These are phyloP conservation scores for Secale cereale DNA, from an alignment of 176 grass and related monocot genomes.

Conservation along the genomic window DNA sequence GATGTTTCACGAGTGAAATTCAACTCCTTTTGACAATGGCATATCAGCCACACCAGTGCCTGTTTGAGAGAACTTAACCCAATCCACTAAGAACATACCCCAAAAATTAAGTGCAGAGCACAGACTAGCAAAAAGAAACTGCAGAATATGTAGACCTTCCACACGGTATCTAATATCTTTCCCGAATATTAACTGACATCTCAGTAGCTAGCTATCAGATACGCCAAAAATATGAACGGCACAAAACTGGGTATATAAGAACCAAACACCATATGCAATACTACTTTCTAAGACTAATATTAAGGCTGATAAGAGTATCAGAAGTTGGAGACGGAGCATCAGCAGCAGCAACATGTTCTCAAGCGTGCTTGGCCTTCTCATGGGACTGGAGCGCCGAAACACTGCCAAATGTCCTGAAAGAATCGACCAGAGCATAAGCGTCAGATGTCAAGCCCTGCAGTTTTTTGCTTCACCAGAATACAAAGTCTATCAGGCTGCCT, in stretches of 20 bases:
- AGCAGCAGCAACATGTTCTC: background rate
- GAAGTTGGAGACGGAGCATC: background rate
- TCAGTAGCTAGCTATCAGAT: background rate
- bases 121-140: background rate
- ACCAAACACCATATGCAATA: background rate
- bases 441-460: background rate
- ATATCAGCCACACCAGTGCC: no score
- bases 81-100: no score
- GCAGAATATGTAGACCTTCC: background rate
- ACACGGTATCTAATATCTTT: background rate
- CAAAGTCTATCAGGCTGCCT: background rate
- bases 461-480: background rate
- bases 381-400: background rate
- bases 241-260: background rate
- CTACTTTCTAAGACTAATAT: background rate
- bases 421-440: background rate
- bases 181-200: background rate
- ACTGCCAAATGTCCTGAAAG: conserved; percentile 32
- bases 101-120: background rate
- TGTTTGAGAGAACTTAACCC: no score
- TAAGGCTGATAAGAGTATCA: background rate
- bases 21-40: no score
- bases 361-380: conserved; percentile 33
- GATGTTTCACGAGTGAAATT: no score
- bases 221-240: background rate